Conservation (phyloP, 177 flowering plant species). For the Tripterygium wilfordii region DNA sequence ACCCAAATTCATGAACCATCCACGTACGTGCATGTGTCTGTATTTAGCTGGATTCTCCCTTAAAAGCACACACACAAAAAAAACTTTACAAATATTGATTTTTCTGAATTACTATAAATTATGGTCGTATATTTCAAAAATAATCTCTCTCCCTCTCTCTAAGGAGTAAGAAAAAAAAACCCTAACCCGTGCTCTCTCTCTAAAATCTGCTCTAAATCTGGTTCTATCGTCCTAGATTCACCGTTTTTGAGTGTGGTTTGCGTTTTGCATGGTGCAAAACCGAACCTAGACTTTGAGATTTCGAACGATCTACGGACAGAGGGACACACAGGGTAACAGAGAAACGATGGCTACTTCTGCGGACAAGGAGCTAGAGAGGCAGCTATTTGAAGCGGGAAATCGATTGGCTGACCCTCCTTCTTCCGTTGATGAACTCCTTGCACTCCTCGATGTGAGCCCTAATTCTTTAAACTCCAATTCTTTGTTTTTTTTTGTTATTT, state of each 20-base stretch:
- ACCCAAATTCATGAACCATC: slow-evolving; percentile 5
- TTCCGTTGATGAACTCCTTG: slow-evolving; percentile 44
- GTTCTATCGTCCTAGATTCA: not conserved
- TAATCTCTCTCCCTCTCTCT: not conserved
- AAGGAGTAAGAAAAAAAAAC: not conserved
- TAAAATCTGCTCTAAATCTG: not conserved
- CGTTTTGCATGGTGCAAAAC: slow-evolving; percentile 18
- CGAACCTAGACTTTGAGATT: not conserved
- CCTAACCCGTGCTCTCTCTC: slow-evolving; percentile 8
- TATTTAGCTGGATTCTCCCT: slow-evolving; percentile 15
- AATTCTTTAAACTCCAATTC: not conserved
- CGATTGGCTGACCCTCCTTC: slow-evolving; percentile 33
- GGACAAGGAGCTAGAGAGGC: slow-evolving; percentile 36
- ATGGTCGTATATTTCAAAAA: not conserved
- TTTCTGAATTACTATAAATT: too few relatives aligned
- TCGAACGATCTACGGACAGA: slow-evolving; percentile 7
- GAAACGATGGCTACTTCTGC: slow-evolving; percentile 21
- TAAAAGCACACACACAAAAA: slow-evolving; percentile 1
- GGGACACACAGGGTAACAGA: not conserved
- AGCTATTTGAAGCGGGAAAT: slow-evolving; percentile 43
- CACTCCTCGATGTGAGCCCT: slow-evolving; percentile 49
- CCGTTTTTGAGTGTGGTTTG: not conserved
- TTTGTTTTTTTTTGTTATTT: not conserved
- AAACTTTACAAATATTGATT: not conserved
- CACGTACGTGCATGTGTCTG: slow-evolving; percentile 11